Evolutionary conservation across 345 rosid genomes (phyloP).

Genomic region (Lenwebbia sp.): DNA sequence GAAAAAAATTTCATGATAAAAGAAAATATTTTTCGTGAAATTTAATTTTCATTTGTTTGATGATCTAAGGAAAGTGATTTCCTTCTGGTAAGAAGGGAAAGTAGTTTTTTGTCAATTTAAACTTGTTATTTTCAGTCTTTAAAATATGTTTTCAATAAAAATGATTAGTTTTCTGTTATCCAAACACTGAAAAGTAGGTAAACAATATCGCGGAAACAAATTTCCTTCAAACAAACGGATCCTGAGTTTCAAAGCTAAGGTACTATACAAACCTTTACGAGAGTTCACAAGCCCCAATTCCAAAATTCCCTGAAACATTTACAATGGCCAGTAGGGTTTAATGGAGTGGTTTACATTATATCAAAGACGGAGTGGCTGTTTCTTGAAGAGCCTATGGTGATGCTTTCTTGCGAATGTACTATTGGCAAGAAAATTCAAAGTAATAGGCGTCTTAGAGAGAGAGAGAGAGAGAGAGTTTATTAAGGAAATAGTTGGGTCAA

Average conservation of each 20-base stretch:
- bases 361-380: background rate
- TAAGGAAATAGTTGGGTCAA: too few species aligned
- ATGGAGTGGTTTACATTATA: background rate
- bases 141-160: background rate
- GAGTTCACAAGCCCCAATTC: background rate
- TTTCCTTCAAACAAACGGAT: background rate
- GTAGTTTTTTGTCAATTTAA: background rate
- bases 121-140: background rate
- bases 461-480: too few species aligned
- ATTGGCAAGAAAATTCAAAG: too few species aligned
- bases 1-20: background rate
- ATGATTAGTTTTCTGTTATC: background rate
- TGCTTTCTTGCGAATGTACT: background rate
- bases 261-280: background rate
- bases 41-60: background rate
- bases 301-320: background rate
- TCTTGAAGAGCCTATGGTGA: background rate
- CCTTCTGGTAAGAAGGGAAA: background rate
- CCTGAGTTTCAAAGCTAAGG: background rate
- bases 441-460: too few species aligned
- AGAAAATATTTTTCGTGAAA: background rate
- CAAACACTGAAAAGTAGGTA: background rate
- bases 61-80: background rate
- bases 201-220: background rate
- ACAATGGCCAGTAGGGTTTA: background rate